Evolutionary conservation across 352 stramenopile genomes (phyloP).

Genomic region (Stephanocyclus meneghinianus): DNA sequence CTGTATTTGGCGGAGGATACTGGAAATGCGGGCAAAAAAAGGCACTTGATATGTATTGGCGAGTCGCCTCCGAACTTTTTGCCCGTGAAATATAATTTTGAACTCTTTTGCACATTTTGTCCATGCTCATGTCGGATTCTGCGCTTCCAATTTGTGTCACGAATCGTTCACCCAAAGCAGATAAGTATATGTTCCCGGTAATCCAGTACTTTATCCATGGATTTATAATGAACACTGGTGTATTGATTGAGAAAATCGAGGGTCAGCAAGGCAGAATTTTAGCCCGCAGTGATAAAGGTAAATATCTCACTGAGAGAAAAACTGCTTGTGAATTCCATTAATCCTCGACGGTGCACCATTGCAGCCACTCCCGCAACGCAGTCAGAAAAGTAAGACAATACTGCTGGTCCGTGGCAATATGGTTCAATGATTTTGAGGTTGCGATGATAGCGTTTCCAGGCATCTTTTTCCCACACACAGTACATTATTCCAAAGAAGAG

Average conservation of each 20-base stretch:
- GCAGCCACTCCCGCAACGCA: slow-evolving; percentile 3
- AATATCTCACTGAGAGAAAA: slow-evolving; percentile 4
- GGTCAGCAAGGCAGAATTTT: neutral
- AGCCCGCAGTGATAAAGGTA: neutral
- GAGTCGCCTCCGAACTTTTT: slow-evolving; percentile 9
- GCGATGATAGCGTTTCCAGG: neutral
- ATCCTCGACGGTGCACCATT: slow-evolving; percentile 14
- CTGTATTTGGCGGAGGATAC: neutral
- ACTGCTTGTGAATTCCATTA: slow-evolving; percentile 16
- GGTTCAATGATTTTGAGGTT: slow-evolving; percentile 13
- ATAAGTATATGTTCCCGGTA: slow-evolving; percentile 13
- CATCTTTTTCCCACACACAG: neutral
- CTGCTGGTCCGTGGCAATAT: slow-evolving; percentile 1
- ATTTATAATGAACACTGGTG: slow-evolving; percentile 17
- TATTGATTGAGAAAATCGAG: too few species aligned
- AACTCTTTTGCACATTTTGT: slow-evolving; percentile 8
- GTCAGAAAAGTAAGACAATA: slow-evolving; percentile 13
- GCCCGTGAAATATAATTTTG: slow-evolving; percentile 14
- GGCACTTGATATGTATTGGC: slow-evolving; percentile 5
- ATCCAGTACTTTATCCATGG: slow-evolving; percentile 26
- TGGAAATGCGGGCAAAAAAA: slow-evolving; percentile 23
- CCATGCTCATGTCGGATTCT: neutral
- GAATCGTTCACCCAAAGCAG: slow-evolving; percentile 2
- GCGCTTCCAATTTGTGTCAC: slow-evolving; percentile 7
- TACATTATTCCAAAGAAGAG: slow-evolving; percentile 5